phyloP scores from a whole-genome alignment of 73 alveolate species.

The Stentor coeruleus region DNA sequence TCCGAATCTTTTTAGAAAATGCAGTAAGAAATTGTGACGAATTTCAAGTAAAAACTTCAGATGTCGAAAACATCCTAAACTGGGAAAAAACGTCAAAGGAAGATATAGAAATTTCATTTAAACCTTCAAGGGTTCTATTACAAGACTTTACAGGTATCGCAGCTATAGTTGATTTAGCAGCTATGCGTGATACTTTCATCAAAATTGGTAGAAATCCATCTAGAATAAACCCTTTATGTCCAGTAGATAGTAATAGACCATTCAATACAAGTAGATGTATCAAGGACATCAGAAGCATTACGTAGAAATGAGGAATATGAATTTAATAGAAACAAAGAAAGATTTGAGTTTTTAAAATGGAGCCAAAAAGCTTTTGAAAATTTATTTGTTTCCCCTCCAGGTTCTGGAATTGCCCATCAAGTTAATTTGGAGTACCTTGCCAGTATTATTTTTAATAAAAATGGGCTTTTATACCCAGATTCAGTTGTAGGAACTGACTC shows the following conservation, averaged over 20 bases:
- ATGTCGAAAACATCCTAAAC: slow-evolving; percentile 77
- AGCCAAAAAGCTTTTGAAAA: slow-evolving; percentile 80
- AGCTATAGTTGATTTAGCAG: slow-evolving; percentile 89
- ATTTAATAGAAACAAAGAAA: slow-evolving; percentile 71
- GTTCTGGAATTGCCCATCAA: slow-evolving; percentile 72
- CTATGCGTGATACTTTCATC: slow-evolving; percentile 91
- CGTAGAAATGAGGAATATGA: no score
- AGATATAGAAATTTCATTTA: slow-evolving; percentile 80
- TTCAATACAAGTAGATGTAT: slow-evolving; percentile 67
- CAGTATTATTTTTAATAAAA: slow-evolving; percentile 66
- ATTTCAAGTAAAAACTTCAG: slow-evolving; percentile 60
- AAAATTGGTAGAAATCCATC: slow-evolving; percentile 75
- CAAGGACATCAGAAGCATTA: no score
- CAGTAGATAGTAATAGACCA: slow-evolving; percentile 91
- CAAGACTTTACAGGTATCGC: slow-evolving; percentile 94
- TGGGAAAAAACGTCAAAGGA: slow-evolving; percentile 55
- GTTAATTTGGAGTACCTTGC: slow-evolving; percentile 91
- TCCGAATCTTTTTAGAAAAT: slow-evolving; percentile 73
- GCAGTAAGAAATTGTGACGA: slow-evolving; percentile 85
- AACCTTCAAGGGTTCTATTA: slow-evolving; percentile 84
- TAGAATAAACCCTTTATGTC: slow-evolving; percentile 81
- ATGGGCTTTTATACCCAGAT: slow-evolving; percentile 69
- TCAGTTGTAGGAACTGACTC: slow-evolving; percentile 88
- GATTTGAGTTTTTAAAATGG: slow-evolving; percentile 90
- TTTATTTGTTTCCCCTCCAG: slow-evolving; percentile 85